phyloP scores from a whole-genome alignment of 2,329 filamentous ascomycete species.

The Penicillium sp. region DNA sequence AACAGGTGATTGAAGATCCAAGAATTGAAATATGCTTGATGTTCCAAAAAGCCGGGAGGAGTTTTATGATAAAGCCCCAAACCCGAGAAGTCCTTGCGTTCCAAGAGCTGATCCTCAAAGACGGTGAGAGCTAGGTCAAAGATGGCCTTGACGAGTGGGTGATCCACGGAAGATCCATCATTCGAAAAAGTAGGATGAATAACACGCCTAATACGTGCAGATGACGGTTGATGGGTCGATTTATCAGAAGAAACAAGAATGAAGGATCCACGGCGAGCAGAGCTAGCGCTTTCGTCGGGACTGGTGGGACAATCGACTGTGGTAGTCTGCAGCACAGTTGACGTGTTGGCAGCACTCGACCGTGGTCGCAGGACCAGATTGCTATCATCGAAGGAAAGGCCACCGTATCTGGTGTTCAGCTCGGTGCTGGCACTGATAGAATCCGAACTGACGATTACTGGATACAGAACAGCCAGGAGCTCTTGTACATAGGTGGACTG shows the following conservation, averaged over 20 bases:
- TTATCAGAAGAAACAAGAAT: conserved; percentile 77
- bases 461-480: conserved; percentile 78
- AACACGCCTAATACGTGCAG: conserved; percentile 63
- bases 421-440: conserved; percentile 81
- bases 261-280: conserved; percentile 80
- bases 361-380: conserved; percentile 81
- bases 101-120: conserved; percentile 82
- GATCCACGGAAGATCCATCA: conserved; percentile 55
- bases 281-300: conserved; percentile 54
- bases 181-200: conserved; percentile 59
- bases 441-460: conserved; percentile 83
- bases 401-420: conserved; percentile 77
- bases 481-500: conserved; percentile 79
- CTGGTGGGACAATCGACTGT: conserved; percentile 56
- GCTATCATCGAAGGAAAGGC: conserved; percentile 79
- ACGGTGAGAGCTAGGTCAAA: conserved; percentile 76
- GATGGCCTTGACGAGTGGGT: conserved; percentile 72
- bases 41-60: conserved; percentile 88
- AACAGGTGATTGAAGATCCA: conserved; percentile 78
- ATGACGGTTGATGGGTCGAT: conserved; percentile 57
- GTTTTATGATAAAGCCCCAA: conserved; percentile 84
- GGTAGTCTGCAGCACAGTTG: conserved; percentile 72
- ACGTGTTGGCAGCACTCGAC: conserved; percentile 51
- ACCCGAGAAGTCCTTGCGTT: conserved; percentile 85
- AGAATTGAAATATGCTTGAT: conserved; percentile 93